Evolutionary conservation across 148 eudicot genomes (phyloP), one percentile per base, ranked within the genome.

Genomic region (Rhododendron ferrugineum): DNA sequence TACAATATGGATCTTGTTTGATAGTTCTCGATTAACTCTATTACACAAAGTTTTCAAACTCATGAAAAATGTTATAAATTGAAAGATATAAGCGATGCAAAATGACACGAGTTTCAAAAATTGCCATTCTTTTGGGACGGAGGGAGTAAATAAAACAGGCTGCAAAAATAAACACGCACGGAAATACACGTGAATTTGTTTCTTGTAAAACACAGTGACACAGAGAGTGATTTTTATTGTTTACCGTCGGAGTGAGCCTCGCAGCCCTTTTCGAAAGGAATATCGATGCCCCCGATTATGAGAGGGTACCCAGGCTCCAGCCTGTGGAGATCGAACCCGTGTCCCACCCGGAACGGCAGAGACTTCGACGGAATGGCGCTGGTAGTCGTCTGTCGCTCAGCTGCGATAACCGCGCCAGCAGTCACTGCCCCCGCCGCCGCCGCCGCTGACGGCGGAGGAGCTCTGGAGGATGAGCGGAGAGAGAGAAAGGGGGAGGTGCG

Each of bases 161-260:
- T 1, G 54, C 54, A 50, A 50, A 13, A 13, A 8, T 50, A 50
- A 50, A 20, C n/a, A 5, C 64, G 22, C n/a, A 22, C 0, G 64
- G 64, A 58, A 58, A 58, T 20, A 58, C n/a, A 20, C 0, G 9
- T 58, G 64, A 58, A 58, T 58, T 58, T 6, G 8, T 58, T 58
- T 22, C 9, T 20, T 58, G 22, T 1, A 58, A 58, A 58, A 0
- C 64, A 58, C 64, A 58, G 9, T 20, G 64, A 20, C 22, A n/a
- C 4, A n/a, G 11, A 9, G 52, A 83, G 32, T 34, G 40, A 80
- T 28, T 40, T 36, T 88, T 5, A 2, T 20, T 3, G 7, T 62
- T 66, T 68, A 96, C 98, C 98, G 88, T 96, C 98, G 83, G 98
- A 96, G 85, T 96, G 98, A 93, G 98, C 98, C 77, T 96, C 99